Evolutionary conservation across 164 flowering plant genomes (phyloP), one percentile per base, ranked within the genome.

Genomic region (Kingdonia uniflora): DNA sequence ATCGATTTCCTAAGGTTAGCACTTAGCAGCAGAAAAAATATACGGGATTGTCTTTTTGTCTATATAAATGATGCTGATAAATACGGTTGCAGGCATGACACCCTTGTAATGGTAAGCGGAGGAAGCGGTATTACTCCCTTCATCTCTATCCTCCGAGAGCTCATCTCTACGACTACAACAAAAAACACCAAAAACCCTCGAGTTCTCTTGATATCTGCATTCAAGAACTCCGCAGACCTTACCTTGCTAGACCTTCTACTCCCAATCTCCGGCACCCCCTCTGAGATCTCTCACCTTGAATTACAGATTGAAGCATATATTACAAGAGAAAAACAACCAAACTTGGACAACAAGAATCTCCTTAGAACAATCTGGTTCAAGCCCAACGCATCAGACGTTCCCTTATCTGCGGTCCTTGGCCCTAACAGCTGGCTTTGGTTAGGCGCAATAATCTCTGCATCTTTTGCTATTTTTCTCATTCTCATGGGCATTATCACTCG

Each of bases 81-180:
- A 14, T 6, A 20, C 49, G 33, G n/a, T 5, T 62, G 64, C 76
- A 91, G 97, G 75, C 77, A 87, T 51, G 92, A 85, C 52, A 67
- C 55, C 5, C 70, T 91, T 2, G 95, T 85, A 66, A 76, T 87
- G 95, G 76, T 90, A 35, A 69, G 89, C 55, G 95, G 91, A 57
- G 95, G 97, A 0, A 83, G 91, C 57, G 97, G 97, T 48, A 79
- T 88, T 17, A 73, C 97, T 21, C 82, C 97, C 0, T 76, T 88
- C 69, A 70, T 85, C 29, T 84, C 97, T 6, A 70, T 88, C 20
- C 74, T 85, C 29, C 57, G 82, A 52, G 89, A 85, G 49, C 72
- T 88, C 26, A 65, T 84, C 24, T 74, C 42, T 55, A 23, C 42
- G 15, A 63, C 57, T 60, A 24, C 65, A 3, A 60, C 58, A 0